Percentiles rank a stretch among this genome's conserved stretches.
These are phyloP conservation scores for Escallonia rubra DNA, from an alignment of 129 eudicot species.

Conservation along the genomic window DNA sequence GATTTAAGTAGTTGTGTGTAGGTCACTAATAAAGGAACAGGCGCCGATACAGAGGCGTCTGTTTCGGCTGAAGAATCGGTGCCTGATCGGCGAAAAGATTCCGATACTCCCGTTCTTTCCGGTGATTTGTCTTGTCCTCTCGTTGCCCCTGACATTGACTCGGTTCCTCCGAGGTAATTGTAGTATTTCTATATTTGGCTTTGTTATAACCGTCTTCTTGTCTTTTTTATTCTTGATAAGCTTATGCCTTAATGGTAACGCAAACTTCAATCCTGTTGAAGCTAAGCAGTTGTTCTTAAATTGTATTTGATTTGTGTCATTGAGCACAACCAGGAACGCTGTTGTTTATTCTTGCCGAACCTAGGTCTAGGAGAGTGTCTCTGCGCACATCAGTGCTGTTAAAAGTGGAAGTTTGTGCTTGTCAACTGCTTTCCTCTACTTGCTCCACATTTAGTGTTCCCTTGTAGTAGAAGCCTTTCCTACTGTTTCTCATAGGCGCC, in stretches of 20 bases:
- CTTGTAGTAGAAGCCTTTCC: too few relatives aligned
- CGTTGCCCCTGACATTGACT: constrained; percentile 28
- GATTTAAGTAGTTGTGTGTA: constrained; percentile 22
- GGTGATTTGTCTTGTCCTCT: constrained; percentile 29
- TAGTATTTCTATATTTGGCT: not conserved
- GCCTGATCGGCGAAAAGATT: constrained; percentile 29
- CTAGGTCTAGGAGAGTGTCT: too few relatives aligned
- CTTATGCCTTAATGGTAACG: too few relatives aligned
- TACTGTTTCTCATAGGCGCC: too few relatives aligned
- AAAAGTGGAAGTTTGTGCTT: too few relatives aligned
- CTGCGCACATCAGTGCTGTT: too few relatives aligned
- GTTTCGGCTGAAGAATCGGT: constrained; percentile 55
- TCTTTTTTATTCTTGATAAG: not conserved
- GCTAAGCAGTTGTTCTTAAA: not conserved
- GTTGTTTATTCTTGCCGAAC: too few relatives aligned
- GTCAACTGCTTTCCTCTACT: too few relatives aligned
- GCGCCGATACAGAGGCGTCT: constrained; percentile 50
- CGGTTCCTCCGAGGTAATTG: constrained; percentile 38
- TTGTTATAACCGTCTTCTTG: not conserved
- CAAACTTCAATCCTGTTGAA: too few relatives aligned
- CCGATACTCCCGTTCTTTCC: constrained; percentile 32
- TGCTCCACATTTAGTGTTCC: too few relatives aligned
- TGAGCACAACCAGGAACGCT: too few relatives aligned
- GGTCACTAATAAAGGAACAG: constrained; percentile 37
- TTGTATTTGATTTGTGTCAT: too few relatives aligned